Conservation (phyloP, 1,139 yeast species). For the Ogataea hybrid region DNA sequence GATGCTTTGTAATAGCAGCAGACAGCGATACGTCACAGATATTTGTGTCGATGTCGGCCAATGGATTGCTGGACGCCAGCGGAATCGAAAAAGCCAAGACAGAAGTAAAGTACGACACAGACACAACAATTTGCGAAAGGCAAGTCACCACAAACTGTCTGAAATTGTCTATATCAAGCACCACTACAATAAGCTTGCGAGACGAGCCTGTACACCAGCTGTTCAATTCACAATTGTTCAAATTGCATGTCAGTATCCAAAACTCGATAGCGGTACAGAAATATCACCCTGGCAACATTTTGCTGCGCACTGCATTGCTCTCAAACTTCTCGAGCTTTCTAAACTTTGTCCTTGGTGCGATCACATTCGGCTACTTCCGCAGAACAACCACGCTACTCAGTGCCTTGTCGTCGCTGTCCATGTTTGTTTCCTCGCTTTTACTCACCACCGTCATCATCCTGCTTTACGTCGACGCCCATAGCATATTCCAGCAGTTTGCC, state of each 20-base stretch:
- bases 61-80: conserved; percentile 10
- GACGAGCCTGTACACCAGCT: conserved; percentile 4
- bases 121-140: conserved; percentile 7
- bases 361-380: conserved; percentile 12
- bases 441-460: conserved; percentile 10
- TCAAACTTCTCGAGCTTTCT: conserved; percentile 12
- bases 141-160: conserved; percentile 1
- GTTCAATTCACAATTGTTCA: conserved; percentile 13
- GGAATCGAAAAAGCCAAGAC: conserved; percentile 9
- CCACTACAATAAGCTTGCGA: conserved; percentile 7
- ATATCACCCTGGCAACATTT: conserved; percentile 11
- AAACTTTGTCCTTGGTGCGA: conserved; percentile 10
- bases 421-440: conserved; percentile 9
- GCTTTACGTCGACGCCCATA: conserved; percentile 8
- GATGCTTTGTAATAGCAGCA: conserved; percentile 13
- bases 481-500: conserved; percentile 12
- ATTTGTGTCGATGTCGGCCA: conserved; percentile 13
- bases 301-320: conserved; percentile 12
- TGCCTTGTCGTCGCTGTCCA: conserved; percentile 6
- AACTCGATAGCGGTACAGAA: conserved; percentile 12
- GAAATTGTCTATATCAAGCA: conserved; percentile 8
- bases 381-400: conserved; percentile 7
- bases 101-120: conserved; percentile 15
- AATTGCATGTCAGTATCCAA: conserved; percentile 7
- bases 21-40: conserved; percentile 7